A percentile compares a stretch with the other conserved stretches of the same genome.
Evolutionary conservation across 2,329 filamentous ascomycete genomes (phyloP).

Genomic region (Ophiostoma sp.): DNA sequence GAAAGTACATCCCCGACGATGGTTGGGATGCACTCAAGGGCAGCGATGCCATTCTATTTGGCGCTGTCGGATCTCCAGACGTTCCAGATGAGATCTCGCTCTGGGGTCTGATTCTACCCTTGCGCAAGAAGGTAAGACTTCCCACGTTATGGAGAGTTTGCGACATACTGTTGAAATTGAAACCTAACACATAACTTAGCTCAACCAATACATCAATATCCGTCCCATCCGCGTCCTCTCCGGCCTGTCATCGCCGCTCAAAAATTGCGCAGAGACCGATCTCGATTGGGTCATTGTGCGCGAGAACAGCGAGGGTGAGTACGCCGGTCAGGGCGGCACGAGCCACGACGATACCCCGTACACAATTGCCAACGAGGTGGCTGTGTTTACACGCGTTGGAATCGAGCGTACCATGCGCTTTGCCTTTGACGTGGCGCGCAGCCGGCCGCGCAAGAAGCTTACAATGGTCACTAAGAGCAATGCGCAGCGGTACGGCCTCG

Average conservation of each 20-base stretch:
- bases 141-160: neutral
- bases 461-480: neutral
- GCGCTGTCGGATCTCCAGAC: neutral
- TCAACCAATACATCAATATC: neutral
- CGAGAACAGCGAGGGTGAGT: neutral
- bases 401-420: neutral
- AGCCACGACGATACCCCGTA: neutral
- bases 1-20: neutral
- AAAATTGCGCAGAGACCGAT: neutral
- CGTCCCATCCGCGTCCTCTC: neutral
- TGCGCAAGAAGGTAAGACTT: neutral
- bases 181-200: neutral
- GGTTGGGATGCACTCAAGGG: neutral
- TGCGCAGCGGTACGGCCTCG: neutral
- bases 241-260: neutral
- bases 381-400: neutral
- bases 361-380: neutral
- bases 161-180: neutral
- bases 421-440: neutral
- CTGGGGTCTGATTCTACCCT: neutral
- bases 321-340: neutral
- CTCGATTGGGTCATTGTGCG: neutral
- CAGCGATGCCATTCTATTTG: neutral
- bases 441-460: neutral
- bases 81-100: neutral